Evolutionary conservation across 208 protist species (phyloP).

Genomic region (Crithidia expoeki): DNA sequence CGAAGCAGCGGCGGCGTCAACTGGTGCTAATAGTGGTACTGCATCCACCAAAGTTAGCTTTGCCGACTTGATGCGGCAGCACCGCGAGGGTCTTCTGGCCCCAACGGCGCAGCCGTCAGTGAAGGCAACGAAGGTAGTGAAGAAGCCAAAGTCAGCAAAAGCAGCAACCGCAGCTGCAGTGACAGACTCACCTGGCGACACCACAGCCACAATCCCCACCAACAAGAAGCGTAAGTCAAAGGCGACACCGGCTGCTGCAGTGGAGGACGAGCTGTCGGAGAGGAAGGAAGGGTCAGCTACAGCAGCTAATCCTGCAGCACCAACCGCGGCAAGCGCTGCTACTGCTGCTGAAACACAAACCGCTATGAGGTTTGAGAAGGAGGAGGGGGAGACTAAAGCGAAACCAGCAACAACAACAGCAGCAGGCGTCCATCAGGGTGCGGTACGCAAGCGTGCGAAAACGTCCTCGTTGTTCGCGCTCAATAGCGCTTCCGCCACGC

Average conservation of each 20-base stretch:
- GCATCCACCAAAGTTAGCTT: conserved; percentile 14
- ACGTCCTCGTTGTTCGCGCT: background rate
- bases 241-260: background rate
- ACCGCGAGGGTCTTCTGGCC: conserved; percentile 35
- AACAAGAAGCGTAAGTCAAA: conserved; percentile 21
- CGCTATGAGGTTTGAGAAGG: too few relatives aligned
- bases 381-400: background rate
- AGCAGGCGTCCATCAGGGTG: conserved; percentile 23
- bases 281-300: background rate
- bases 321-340: background rate
- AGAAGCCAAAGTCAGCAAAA: conserved; percentile 32
- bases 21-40: too few relatives aligned
- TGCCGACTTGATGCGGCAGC: conserved; percentile 38
- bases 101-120: conserved; percentile 31
- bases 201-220: background rate
- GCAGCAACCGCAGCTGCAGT: background rate
- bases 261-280: background rate
- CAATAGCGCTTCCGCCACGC: conserved; percentile 22
- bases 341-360: background rate
- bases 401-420: background rate
- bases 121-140: conserved; percentile 43
- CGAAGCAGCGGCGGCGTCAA: background rate
- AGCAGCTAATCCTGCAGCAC: too few relatives aligned
- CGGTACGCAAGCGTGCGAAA: conserved; percentile 38
- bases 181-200: background rate